Percentiles rank a stretch among this genome's conserved stretches.
These are phyloP conservation scores for Cercospora sp. DNA, from an alignment of 2,329 filamentous ascomycete genomes.

Conservation along the genomic window DNA sequence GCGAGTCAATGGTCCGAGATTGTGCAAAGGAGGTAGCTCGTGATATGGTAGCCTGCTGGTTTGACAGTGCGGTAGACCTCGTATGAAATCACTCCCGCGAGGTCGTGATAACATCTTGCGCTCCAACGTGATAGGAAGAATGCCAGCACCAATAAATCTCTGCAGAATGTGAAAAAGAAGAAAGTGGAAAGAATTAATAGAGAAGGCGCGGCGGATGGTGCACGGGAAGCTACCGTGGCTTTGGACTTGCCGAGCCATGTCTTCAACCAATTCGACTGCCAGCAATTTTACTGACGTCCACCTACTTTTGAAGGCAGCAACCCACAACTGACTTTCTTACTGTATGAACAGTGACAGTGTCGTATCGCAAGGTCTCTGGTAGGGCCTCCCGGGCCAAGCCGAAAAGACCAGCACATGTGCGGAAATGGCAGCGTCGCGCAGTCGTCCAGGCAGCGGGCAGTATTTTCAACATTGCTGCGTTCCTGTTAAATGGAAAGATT, in stretches of 20 bases:
- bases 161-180: background rate
- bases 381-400: too few species aligned
- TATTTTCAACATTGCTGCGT: background rate
- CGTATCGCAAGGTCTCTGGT: too few species aligned
- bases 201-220: background rate
- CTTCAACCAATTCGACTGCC: background rate
- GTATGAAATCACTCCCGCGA: background rate
- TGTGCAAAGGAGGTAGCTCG: background rate
- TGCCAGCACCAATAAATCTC: background rate
- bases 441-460: background rate
- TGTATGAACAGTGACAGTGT: too few species aligned
- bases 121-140: background rate
- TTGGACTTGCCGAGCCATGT: background rate
- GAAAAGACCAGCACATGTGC: too few species aligned
- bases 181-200: background rate
- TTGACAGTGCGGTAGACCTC: background rate
- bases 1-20: background rate
- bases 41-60: background rate
- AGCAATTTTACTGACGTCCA: background rate
- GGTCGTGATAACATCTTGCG: background rate
- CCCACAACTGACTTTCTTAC: background rate
- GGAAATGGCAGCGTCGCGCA: too few species aligned
- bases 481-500: too few species aligned
- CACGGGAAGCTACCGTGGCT: background rate
- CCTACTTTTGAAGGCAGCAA: background rate